Conservation (phyloP, 805 yeast species). For the Yarrowia divulgata region DNA sequence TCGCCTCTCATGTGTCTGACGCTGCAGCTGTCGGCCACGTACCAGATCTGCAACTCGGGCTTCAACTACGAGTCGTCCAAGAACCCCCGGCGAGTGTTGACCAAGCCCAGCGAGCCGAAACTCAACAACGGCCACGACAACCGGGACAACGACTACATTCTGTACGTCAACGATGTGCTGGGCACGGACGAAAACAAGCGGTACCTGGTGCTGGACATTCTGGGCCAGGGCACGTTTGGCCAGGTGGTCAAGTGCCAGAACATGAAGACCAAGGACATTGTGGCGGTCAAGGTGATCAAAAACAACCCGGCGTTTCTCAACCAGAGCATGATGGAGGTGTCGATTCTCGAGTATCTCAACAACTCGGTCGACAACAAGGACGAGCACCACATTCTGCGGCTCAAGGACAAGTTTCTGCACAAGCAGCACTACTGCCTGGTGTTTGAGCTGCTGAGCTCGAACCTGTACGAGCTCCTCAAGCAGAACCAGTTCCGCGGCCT, state of each 20-base stretch:
- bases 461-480: conserved; percentile 86
- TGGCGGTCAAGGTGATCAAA: conserved; percentile 94
- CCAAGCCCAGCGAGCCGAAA: conserved; percentile 88
- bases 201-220: conserved; percentile 84
- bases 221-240: conserved; percentile 98
- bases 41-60: conserved; percentile 81
- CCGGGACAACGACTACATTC: conserved; percentile 84
- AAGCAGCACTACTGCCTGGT: conserved; percentile 92
- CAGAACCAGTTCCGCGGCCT: conserved; percentile 95
- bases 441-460: conserved; percentile 86
- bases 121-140: conserved; percentile 87
- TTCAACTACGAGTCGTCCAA: conserved; percentile 83
- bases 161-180: conserved; percentile 91
- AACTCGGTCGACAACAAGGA: conserved; percentile 71
- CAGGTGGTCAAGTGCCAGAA: conserved; percentile 95
- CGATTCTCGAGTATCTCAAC: conserved; percentile 81
- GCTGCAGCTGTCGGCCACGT: conserved; percentile 76
- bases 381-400: conserved; percentile 74
- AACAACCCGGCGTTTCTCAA: conserved; percentile 89
- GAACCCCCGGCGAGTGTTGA: conserved; percentile 89
- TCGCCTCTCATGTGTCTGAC: conserved; percentile 81
- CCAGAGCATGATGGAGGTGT: conserved; percentile 90
- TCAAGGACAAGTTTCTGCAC: conserved; percentile 89
- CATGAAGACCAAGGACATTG: conserved; percentile 78
- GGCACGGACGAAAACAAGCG: conserved; percentile 86